Percentiles rank a stretch among this genome's conserved stretches.
Evolutionary conservation across 345 rosid species (phyloP).

Genomic region (Dipteronia dyeriana): DNA sequence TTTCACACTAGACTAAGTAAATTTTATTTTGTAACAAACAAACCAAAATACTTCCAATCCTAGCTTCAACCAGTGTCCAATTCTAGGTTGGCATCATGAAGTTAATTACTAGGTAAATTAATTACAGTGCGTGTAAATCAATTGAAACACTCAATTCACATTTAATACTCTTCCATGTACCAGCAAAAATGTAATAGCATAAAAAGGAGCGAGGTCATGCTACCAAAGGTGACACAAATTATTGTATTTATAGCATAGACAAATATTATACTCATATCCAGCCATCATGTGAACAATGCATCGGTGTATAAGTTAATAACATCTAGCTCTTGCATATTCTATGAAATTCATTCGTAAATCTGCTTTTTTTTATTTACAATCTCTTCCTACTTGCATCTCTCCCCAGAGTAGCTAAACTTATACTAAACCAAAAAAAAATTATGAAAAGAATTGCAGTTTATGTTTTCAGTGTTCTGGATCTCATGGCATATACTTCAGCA

Average conservation of each 20-base stretch:
- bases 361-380: not conserved
- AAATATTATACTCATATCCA: not conserved
- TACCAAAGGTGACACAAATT: not conserved
- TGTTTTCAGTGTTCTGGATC: not conserved
- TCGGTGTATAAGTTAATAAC: not conserved
- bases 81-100: not conserved
- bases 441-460: not conserved
- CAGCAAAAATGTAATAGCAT: not conserved
- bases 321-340: not conserved
- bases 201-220: not conserved
- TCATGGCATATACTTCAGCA: not conserved
- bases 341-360: not conserved
- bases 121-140: not conserved
- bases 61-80: not conserved
- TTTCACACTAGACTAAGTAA: conserved; percentile 9
- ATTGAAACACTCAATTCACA: not conserved
- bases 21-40: not conserved
- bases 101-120: not conserved
- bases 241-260: not conserved
- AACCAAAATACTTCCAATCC: not conserved
- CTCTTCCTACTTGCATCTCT: not conserved
- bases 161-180: not conserved
- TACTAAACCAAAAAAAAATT: not conserved
- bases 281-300: not conserved
- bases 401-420: not conserved